These are phyloP conservation scores for Backusella australiensis DNA, from an alignment of 192 early-diverging fungal genomes.

Conservation along the genomic window DNA sequence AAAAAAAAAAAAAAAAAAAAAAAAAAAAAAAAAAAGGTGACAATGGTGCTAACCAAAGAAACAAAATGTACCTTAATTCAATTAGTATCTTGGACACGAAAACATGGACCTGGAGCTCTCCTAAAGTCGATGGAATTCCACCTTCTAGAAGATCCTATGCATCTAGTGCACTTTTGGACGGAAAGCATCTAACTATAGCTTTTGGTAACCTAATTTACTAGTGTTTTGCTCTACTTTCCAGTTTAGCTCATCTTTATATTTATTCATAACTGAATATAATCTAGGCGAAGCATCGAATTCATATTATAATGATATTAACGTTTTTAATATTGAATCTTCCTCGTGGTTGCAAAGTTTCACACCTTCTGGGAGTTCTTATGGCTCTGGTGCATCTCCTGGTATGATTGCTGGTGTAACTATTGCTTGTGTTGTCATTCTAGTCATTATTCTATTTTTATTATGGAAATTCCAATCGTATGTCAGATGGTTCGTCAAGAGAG, in stretches of 20 bases:
- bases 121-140: slow-evolving; percentile 18
- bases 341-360: slow-evolving; percentile 22
- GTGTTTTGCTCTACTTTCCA: not conserved
- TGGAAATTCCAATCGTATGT: slow-evolving; percentile 28
- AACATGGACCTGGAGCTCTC: slow-evolving; percentile 30
- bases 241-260: not conserved
- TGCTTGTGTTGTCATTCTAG: slow-evolving; percentile 19
- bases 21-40: slow-evolving; percentile 8
- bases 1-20: not conserved
- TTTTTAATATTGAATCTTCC: slow-evolving; percentile 12
- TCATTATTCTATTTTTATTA: slow-evolving; percentile 23
- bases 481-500: slow-evolving; percentile 23
- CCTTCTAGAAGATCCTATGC: slow-evolving; percentile 27
- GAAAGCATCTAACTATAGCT: slow-evolving; percentile 20
- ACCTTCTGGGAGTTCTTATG: not conserved
- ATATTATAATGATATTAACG: slow-evolving; percentile 35
- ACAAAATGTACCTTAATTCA: slow-evolving; percentile 10
- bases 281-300: slow-evolving; percentile 19
- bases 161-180: slow-evolving; percentile 18
- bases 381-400: slow-evolving; percentile 20
- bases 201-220: slow-evolving; percentile 21
- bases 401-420: slow-evolving; percentile 34
- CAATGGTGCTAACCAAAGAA: slow-evolving; percentile 7
- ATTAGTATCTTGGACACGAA: slow-evolving; percentile 25
- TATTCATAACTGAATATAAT: not conserved